These are phyloP conservation scores for Fraxinus cuspidata DNA, from an alignment of 257 asterid species.

Conservation along the genomic window DNA sequence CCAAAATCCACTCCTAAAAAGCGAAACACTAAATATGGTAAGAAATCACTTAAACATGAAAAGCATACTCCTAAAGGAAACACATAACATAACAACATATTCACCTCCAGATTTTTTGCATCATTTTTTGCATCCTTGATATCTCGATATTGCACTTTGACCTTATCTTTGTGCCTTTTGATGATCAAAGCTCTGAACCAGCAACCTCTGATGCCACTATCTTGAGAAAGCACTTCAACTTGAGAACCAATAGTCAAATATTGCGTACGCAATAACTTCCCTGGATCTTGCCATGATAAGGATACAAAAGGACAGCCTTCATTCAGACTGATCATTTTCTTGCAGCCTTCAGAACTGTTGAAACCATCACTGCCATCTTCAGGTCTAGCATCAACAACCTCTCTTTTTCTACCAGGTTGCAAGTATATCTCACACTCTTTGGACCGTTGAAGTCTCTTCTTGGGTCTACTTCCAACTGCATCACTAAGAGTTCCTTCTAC, in stretches of 20 bases:
- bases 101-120: conserved; percentile 67
- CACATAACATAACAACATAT: not conserved
- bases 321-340: conserved; percentile 8
- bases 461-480: conserved; percentile 48
- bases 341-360: conserved; percentile 14
- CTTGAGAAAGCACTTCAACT: conserved; percentile 83
- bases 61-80: not conserved
- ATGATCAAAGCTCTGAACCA: conserved; percentile 80
- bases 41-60: not conserved
- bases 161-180: conserved; percentile 67
- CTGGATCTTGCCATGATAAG: conserved; percentile 20
- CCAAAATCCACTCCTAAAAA: conserved; percentile 78
- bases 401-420: conserved; percentile 31
- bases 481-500: conserved; percentile 33
- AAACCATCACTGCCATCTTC: conserved; percentile 21
- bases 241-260: conserved; percentile 56
- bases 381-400: conserved; percentile 22
- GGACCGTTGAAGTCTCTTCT: conserved; percentile 61
- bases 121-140: conserved; percentile 76
- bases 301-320: conserved; percentile 29
- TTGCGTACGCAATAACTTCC: conserved; percentile 17
- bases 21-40: not conserved
- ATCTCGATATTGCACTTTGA: conserved; percentile 73
- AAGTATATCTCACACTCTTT: conserved; percentile 35
- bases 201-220: conserved; percentile 88